Evolutionary conservation across 371 early-diverging fungal species (phyloP).

Genomic region (Mortierella sp.): DNA sequence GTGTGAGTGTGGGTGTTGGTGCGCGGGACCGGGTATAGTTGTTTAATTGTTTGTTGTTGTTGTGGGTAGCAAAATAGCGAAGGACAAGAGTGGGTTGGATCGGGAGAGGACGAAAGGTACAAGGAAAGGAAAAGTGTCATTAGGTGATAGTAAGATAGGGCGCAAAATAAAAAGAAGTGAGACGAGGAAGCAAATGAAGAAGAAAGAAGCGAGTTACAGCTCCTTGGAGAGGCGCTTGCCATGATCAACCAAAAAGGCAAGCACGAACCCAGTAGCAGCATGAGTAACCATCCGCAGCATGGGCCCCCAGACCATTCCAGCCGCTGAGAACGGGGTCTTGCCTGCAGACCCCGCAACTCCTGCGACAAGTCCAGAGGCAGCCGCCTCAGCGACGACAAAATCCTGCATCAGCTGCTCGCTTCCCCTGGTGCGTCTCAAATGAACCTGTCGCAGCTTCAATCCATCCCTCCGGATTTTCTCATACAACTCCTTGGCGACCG

Average conservation of each 20-base stretch:
- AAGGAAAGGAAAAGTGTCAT: not conserved
- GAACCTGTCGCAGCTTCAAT: slow-evolving; percentile 9
- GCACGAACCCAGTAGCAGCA: slow-evolving; percentile 31
- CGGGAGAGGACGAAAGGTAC: not conserved
- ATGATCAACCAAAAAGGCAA: slow-evolving; percentile 31
- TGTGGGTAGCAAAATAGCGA: not conserved
- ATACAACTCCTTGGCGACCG: slow-evolving; percentile 47
- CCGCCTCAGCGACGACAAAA: slow-evolving; percentile 16
- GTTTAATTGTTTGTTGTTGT: not conserved
- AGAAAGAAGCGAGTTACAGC: slow-evolving; percentile 13
- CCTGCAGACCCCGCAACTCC: not conserved
- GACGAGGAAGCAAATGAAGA: not conserved
- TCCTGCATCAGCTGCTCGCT: slow-evolving; percentile 24
- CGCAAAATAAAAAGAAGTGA: not conserved
- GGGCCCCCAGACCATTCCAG: slow-evolving; percentile 41
- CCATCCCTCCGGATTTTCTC: slow-evolving; percentile 40
- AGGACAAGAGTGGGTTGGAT: not conserved
- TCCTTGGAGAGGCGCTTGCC: slow-evolving; percentile 20
- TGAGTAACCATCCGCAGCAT: slow-evolving; percentile 21
- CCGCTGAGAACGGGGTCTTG: slow-evolving; percentile 29
- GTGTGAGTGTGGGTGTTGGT: no score
- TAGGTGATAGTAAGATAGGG: not conserved
- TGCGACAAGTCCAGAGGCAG: not conserved
- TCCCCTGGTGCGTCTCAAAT: slow-evolving; percentile 2
- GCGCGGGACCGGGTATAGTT: no score